Percentiles rank a stretch among this genome's conserved stretches.
These are phyloP conservation scores for Viridothelium virens DNA, from an alignment of 495 filamentous ascomycete species.

Conservation along the genomic window DNA sequence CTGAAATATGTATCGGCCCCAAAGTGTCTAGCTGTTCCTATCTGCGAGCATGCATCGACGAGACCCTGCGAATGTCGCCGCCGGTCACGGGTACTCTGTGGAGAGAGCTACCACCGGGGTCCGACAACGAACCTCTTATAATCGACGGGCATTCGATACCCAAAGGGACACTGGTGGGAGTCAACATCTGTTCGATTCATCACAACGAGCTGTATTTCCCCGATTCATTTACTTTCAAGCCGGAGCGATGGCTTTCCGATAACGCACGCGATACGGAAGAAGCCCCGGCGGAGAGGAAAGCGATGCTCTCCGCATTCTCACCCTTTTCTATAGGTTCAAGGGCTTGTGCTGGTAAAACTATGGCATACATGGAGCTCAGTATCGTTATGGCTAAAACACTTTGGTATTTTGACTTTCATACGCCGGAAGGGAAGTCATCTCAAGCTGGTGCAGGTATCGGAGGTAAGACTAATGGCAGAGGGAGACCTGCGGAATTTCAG, in stretches of 20 bases:
- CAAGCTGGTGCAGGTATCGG: not conserved
- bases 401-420: not conserved
- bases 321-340: not conserved
- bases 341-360: not conserved
- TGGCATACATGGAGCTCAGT: not conserved
- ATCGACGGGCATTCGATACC: slow-evolving; percentile 34
- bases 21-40: slow-evolving; percentile 38
- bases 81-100: slow-evolving; percentile 53
- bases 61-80: slow-evolving; percentile 60
- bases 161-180: slow-evolving; percentile 28
- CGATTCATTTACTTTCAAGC: slow-evolving; percentile 23
- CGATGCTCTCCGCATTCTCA: not conserved
- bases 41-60: slow-evolving; percentile 55
- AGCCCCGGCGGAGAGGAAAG: not conserved
- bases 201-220: slow-evolving; percentile 29
- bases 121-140: slow-evolving; percentile 45
- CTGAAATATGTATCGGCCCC: slow-evolving; percentile 38
- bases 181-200: slow-evolving; percentile 28
- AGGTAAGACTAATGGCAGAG: not conserved
- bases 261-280: not conserved
- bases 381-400: not conserved
- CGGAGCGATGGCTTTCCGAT: slow-evolving; percentile 24
- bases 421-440: not conserved
- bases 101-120: slow-evolving; percentile 55
- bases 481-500: not conserved